Percentiles rank a stretch among this genome's conserved stretches.
Conservation (phyloP, 306 rosid genomes). For the Sicyos baderoa region DNA sequence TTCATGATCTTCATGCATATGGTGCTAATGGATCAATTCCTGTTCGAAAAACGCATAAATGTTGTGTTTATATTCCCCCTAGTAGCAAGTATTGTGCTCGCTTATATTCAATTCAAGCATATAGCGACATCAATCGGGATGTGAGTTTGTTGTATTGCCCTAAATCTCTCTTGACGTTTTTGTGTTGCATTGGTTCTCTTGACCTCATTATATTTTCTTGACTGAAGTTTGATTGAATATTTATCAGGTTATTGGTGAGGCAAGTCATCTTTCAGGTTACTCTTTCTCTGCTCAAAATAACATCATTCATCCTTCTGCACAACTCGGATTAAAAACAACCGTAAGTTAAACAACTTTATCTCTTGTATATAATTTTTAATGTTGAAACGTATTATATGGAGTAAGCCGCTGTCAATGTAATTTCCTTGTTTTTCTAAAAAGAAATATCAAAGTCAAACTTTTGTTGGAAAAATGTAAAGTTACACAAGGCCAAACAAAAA, state of each 20-base stretch:
- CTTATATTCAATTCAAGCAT: slow-evolving; percentile 84
- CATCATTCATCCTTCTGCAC: slow-evolving; percentile 70
- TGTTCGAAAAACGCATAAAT: slow-evolving; percentile 62
- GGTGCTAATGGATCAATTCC: slow-evolving; percentile 40
- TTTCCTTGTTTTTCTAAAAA: background rate
- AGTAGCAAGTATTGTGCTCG: slow-evolving; percentile 73
- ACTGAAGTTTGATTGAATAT: slow-evolving; percentile 7
- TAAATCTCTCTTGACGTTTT: slow-evolving; percentile 11
- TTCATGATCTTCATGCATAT: slow-evolving; percentile 45
- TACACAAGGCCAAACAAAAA: too few species aligned
- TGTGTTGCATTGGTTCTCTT: slow-evolving; percentile 1
- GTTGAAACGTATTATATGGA: background rate
- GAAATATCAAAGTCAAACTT: too few species aligned
- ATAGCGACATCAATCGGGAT: slow-evolving; percentile 80
- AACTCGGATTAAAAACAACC: slow-evolving; percentile 84
- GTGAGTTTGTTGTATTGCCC: slow-evolving; percentile 45
- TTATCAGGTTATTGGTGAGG: slow-evolving; percentile 73
- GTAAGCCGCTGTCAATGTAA: background rate
- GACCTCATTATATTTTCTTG: slow-evolving; percentile 16
- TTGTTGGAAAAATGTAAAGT: too few species aligned
- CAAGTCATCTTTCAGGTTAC: slow-evolving; percentile 81
- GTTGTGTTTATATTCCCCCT: slow-evolving; percentile 84
- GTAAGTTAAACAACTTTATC: slow-evolving; percentile 39
- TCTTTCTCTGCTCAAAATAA: slow-evolving; percentile 84
- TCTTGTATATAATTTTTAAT: background rate